Conservation (phyloP, 176 grass and related monocot genomes). For the Coix lacrymajobi region DNA sequence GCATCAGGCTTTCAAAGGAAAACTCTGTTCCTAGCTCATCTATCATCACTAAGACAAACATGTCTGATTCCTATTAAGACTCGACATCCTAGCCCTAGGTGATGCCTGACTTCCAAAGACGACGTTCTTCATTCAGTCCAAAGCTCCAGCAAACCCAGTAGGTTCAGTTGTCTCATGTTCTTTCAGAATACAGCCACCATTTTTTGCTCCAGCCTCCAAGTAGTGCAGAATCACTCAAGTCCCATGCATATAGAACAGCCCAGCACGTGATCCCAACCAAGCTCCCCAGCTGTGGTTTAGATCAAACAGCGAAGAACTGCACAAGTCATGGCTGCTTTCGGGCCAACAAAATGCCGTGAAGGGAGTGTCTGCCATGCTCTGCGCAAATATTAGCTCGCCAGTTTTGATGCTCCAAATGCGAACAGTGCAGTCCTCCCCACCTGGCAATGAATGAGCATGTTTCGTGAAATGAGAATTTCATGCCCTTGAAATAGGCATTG, state of each 20-base stretch:
- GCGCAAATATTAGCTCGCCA: slow-evolving; percentile 70
- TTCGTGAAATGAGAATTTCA: slow-evolving; percentile 4
- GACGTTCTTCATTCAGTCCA: neutral
- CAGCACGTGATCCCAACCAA: slow-evolving; percentile 80
- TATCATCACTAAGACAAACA: slow-evolving; percentile 11
- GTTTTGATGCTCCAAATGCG: slow-evolving; percentile 87
- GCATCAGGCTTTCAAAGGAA: neutral
- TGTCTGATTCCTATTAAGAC: neutral
- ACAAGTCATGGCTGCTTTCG: slow-evolving; percentile 16
- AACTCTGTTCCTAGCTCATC: neutral
- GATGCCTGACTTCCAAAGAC: neutral
- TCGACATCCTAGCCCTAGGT: neutral
- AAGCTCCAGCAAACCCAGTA: neutral
- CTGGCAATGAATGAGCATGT: slow-evolving; percentile 33
- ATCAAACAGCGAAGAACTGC: slow-evolving; percentile 31
- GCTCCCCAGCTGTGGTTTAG: slow-evolving; percentile 61
- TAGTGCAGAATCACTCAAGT: slow-evolving; percentile 34
- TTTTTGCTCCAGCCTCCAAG: neutral
- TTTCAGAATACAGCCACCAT: neutral
- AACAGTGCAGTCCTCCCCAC: slow-evolving; percentile 66
- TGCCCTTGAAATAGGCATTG: neutral
- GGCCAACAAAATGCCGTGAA: slow-evolving; percentile 71
- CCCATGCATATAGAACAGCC: slow-evolving; percentile 75
- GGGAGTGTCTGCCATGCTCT: slow-evolving; percentile 22
- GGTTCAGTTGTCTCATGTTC: neutral